phyloP scores from a whole-genome alignment of 2,329 filamentous ascomycete species.

The Aspergillus ibericus region DNA sequence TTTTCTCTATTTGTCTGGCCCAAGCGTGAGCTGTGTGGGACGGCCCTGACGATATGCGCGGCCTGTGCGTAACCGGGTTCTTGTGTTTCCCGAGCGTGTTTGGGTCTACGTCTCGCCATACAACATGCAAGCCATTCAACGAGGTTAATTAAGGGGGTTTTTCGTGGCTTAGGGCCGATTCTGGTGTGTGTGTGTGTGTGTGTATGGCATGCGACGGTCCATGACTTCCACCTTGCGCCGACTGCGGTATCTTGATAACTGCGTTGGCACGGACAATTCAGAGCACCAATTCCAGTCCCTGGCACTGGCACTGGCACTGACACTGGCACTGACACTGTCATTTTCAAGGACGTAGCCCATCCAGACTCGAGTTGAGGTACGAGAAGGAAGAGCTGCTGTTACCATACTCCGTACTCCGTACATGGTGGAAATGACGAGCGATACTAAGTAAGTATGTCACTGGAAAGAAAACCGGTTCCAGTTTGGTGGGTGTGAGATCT shows the following conservation, averaged over 20 bases:
- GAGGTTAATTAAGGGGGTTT: slow-evolving; percentile 8
- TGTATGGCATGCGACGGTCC: neutral
- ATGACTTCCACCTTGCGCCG: neutral
- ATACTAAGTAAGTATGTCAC: neutral
- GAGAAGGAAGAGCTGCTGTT: neutral
- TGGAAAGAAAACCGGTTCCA: slow-evolving; percentile 12
- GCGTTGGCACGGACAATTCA: neutral
- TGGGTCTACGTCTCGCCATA: slow-evolving; percentile 3
- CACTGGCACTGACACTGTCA: neutral
- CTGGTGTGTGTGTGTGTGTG: neutral
- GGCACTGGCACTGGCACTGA: no score
- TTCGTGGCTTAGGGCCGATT: neutral
- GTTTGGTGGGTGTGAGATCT: slow-evolving; percentile 10
- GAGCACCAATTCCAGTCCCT: neutral
- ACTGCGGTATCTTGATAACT: neutral
- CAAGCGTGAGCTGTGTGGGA: slow-evolving; percentile 16
- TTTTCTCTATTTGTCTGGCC: slow-evolving; percentile 6
- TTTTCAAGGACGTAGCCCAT: neutral
- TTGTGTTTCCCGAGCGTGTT: neutral
- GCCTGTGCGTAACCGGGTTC: slow-evolving; percentile 5
- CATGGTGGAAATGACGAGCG: neutral
- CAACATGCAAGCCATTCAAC: slow-evolving; percentile 17
- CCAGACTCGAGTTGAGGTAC: neutral
- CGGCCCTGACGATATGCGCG: slow-evolving; percentile 8
- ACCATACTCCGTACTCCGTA: neutral